Conservation (phyloP, 2,329 filamentous ascomycete species). For the Clonostachys rosea region DNA sequence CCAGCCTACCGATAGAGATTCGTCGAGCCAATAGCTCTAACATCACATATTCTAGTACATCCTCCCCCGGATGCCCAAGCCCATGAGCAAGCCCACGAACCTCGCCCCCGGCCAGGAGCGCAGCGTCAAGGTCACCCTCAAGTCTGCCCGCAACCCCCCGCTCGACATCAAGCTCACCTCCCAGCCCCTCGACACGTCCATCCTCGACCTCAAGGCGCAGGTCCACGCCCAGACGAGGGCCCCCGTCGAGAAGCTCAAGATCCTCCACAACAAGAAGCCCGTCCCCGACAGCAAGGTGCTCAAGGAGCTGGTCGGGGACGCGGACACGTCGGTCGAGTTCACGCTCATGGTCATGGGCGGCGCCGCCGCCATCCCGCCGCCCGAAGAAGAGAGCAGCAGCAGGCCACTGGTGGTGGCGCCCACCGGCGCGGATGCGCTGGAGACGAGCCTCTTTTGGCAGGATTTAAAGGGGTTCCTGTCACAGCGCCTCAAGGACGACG, state of each 20-base stretch:
- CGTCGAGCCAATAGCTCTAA: too few species aligned
- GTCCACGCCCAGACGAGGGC: slow-evolving; percentile 61
- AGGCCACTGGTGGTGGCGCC: slow-evolving; percentile 14
- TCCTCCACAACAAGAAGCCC: slow-evolving; percentile 86
- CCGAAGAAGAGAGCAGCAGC: slow-evolving; percentile 18
- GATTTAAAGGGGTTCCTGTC: slow-evolving; percentile 79
- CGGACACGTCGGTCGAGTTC: slow-evolving; percentile 59
- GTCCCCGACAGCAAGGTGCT: slow-evolving; percentile 73
- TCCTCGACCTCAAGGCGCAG: slow-evolving; percentile 72
- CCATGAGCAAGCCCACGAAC: slow-evolving; percentile 43
- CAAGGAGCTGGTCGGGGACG: slow-evolving; percentile 61
- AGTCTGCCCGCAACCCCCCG: slow-evolving; percentile 72
- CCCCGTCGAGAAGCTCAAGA: slow-evolving; percentile 74
- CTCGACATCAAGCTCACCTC: slow-evolving; percentile 63
- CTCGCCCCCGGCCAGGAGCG: slow-evolving; percentile 47
- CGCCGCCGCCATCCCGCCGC: slow-evolving; percentile 35
- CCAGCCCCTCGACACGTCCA: slow-evolving; percentile 62
- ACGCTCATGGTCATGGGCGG: slow-evolving; percentile 86
- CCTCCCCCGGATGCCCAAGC: slow-evolving; percentile 61
- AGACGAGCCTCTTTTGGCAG: slow-evolving; percentile 76
- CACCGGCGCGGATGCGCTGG: slow-evolving; percentile 56
- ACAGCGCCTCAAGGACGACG: slow-evolving; percentile 71
- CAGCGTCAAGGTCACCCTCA: slow-evolving; percentile 57
- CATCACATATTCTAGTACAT: slow-evolving; percentile 49
- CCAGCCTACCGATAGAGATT: neutral